Evolutionary conservation across 164 flowering plant genomes (phyloP).

Genomic region (Chloranthus sessilifolius): DNA sequence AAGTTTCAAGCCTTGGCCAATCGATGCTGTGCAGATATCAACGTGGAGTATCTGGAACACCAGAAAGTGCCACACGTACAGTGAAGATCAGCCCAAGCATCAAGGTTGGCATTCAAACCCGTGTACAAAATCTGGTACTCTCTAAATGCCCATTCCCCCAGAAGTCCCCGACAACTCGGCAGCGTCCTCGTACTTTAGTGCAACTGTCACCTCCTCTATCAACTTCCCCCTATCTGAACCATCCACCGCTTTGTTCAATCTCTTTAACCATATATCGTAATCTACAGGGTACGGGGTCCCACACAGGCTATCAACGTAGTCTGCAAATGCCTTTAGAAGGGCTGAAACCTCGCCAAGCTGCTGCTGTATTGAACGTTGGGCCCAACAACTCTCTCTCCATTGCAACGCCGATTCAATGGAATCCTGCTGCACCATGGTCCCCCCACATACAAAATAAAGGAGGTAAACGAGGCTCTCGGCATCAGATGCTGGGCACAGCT

Average conservation of each 20-base stretch:
- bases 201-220: constrained; percentile 27
- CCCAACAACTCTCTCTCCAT: constrained; percentile 80
- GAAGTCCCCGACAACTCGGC: constrained; percentile 57
- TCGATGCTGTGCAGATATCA: too few relatives aligned
- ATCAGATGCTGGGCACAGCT: constrained; percentile 75
- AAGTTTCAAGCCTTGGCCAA: too few relatives aligned
- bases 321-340: constrained; percentile 76
- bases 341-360: constrained; percentile 80
- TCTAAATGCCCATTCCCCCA: constrained; percentile 22
- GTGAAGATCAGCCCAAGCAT: too few relatives aligned
- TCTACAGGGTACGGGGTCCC: constrained; percentile 85
- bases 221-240: constrained; percentile 47
- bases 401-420: constrained; percentile 77
- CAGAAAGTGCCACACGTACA: too few relatives aligned
- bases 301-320: constrained; percentile 81
- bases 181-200: constrained; percentile 37
- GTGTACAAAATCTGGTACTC: neutral
- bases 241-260: constrained; percentile 51
- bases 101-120: neutral
- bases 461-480: constrained; percentile 78
- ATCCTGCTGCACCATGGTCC: constrained; percentile 54
- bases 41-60: too few relatives aligned
- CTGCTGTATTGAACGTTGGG: constrained; percentile 61
- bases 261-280: constrained; percentile 69
- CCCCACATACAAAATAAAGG: constrained; percentile 57